Base-by-base conservation (phyloP, 2,329 filamentous ascomycete species). In the Chaetomium olivaceum region DNA sequence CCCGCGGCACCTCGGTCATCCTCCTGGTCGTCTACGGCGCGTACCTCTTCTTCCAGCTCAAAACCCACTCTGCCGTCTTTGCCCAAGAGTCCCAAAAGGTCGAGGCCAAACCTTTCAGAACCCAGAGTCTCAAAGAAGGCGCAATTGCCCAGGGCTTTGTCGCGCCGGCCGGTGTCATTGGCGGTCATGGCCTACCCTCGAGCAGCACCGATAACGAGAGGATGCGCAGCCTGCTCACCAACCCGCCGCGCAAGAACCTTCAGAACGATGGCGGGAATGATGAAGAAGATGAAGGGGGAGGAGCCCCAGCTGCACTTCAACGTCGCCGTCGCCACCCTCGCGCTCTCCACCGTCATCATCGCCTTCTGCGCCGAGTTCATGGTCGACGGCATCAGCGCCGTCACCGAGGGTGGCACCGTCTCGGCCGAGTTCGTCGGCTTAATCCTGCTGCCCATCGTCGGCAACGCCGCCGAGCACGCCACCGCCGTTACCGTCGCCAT, bases 351-450 rank as follows among this genome's bases (percentile, higher is more conserved):
- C 3, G 89, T 89, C 51, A 81, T 94, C 61, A 92, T 96, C 56
- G 92, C 91, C 1, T 82, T 95, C 50, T 95, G 91, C 68, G 90
- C 91, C 50, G 91, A 93, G 75, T 92, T 89, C 78, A 86, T 93
- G 77, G 91, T 92, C 31, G 85, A 87, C 69, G 87, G 88, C 46
- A 93, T 93, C 70, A 86, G 90, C 61, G 82, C 81, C 6, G 87
- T 93, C 76, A 86, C 90, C 1, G 77, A 80, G 21, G 77, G 80
- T 3, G 87, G 85, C 16, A 23, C 77, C 14, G 80, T 93, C 66
- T 90, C 85, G 68, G 84, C 91, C 73, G 89, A 90, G 39, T 93
- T 94, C 69, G 88, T 93, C 67, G 91, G 91, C 72, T 82, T 93
- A 12, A 93, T 94, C 71, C 86, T 94, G 61, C 80, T 94, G 4